Base-by-base conservation (phyloP, 805 yeast species). In the Yarrowia sp. region DNA sequence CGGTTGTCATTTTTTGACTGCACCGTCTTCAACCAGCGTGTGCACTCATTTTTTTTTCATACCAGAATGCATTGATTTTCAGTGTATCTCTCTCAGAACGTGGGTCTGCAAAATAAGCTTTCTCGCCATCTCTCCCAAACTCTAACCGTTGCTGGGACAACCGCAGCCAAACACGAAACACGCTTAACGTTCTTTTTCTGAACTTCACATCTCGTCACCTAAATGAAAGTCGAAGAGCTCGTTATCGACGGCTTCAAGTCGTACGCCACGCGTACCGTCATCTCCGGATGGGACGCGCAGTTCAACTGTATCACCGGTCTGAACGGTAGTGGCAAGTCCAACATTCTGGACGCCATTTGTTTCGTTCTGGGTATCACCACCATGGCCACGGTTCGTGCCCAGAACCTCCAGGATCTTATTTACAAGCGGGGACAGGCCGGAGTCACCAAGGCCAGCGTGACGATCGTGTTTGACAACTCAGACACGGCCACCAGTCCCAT, bases 381-480 rank as follows among this genome's bases (percentile, higher is more conserved):
- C 12, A 92, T 93, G 95, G 75, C 90, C n/a, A 89, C 96, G 0
- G 97, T 96, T 28, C 82, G 99, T 73, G 99, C 99, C 0, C 87
- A 91, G 6, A 92, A 88, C 72, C 79, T 92, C 43, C 98, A 93
- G 72, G 99, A 95, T 75, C 83, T 95, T 73, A 95, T 95, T 59
- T 95, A 95, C 75, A 95, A 95, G 71, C 84, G 98, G 70, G 99
- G 99, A 12, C 99, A 95, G 74, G 98, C 99, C 0, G 98, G 98
- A 69, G 93, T 93, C 14, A 92, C 98, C 1, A 92, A 91, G 73
- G 99, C 99, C 1, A 87, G 95, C 71, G 99, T 95, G 1, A 92
- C 98, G 0, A 91, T 95, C 62, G 97, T 95, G 1, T 96, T 95
- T 74, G 96, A 93, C 75, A 96, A 95, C 71, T 71, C 82, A 12